phyloP scores from a whole-genome alignment of 768 basidiomycete genomes.

The Chalciporus pseudorubinellus region DNA sequence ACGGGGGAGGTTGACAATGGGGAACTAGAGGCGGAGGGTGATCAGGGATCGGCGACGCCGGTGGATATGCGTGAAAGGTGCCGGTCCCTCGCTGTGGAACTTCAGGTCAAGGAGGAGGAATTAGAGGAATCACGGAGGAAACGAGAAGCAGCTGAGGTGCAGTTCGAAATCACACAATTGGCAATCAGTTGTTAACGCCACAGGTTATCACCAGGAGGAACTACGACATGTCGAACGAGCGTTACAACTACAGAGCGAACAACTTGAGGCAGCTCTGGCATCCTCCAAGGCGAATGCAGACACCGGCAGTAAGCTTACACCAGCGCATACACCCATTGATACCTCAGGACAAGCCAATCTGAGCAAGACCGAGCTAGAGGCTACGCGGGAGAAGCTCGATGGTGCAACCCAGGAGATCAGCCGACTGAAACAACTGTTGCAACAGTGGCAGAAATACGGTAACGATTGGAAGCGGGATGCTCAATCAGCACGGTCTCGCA shows the following conservation, averaged over 20 bases:
- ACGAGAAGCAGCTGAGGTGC: slow-evolving; percentile 20
- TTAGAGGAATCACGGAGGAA: slow-evolving; percentile 16
- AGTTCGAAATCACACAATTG: slow-evolving; percentile 3
- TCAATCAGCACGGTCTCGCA: slow-evolving; percentile 12
- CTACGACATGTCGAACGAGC: slow-evolving; percentile 13
- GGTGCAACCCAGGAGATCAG: slow-evolving; percentile 16
- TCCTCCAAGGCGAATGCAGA: slow-evolving; percentile 9
- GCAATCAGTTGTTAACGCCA: slow-evolving; percentile 1
- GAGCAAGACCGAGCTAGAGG: slow-evolving; percentile 5
- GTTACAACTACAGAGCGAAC: slow-evolving; percentile 19
- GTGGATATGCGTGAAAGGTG: slow-evolving; percentile 14
- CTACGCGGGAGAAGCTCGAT: slow-evolving; percentile 9
- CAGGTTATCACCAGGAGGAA: slow-evolving; percentile 19
- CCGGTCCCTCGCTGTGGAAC: slow-evolving; percentile 17
- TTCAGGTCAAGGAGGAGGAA: slow-evolving; percentile 18
- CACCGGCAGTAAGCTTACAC: not conserved
- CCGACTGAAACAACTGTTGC: slow-evolving; percentile 19
- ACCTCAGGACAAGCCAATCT: not conserved
- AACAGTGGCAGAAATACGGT: slow-evolving; percentile 26
- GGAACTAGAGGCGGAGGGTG: slow-evolving; percentile 4
- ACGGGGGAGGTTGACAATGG: slow-evolving; percentile 9
- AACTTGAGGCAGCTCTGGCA: slow-evolving; percentile 15
- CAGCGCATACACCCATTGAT: slow-evolving; percentile 7
- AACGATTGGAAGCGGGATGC: slow-evolving; percentile 25
- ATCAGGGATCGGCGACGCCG: slow-evolving; percentile 5